These are phyloP conservation scores for Glutinoglossum americanum DNA, from an alignment of 495 filamentous ascomycete species.

Conservation along the genomic window DNA sequence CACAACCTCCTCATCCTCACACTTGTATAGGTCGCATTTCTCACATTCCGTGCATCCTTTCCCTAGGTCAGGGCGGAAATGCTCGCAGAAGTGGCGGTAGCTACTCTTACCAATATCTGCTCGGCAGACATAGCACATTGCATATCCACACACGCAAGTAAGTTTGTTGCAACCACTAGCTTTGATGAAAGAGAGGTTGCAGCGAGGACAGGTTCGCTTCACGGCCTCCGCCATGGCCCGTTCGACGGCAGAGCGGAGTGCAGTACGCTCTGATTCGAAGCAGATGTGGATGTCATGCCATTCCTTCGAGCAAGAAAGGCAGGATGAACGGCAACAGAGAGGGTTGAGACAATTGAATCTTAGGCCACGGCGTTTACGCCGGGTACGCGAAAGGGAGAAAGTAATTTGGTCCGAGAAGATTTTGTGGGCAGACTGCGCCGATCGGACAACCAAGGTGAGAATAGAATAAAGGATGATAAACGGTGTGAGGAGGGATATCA, in stretches of 20 bases:
- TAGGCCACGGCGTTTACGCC: slow-evolving; percentile 40
- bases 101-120: slow-evolving; percentile 33
- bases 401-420: slow-evolving; percentile 17
- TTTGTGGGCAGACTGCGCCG: slow-evolving; percentile 16
- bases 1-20: slow-evolving; percentile 64
- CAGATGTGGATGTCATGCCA: slow-evolving; percentile 51
- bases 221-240: slow-evolving; percentile 78
- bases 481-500: slow-evolving; percentile 32
- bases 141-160: slow-evolving; percentile 91
- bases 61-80: slow-evolving; percentile 64
- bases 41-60: slow-evolving; percentile 54
- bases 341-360: slow-evolving; percentile 53
- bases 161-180: slow-evolving; percentile 87
- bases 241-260: slow-evolving; percentile 72
- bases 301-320: slow-evolving; percentile 44
- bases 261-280: slow-evolving; percentile 37
- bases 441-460: slow-evolving; percentile 19
- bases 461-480: slow-evolving; percentile 22
- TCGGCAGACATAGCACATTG: slow-evolving; percentile 81
- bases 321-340: slow-evolving; percentile 44
- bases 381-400: slow-evolving; percentile 34
- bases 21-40: slow-evolving; percentile 75
- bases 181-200: slow-evolving; percentile 80
- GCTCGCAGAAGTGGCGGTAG: slow-evolving; percentile 85
- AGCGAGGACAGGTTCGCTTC: slow-evolving; percentile 85